These are phyloP conservation scores for Penicillium palitans DNA, from an alignment of 2,329 filamentous ascomycete species.

Conservation along the genomic window DNA sequence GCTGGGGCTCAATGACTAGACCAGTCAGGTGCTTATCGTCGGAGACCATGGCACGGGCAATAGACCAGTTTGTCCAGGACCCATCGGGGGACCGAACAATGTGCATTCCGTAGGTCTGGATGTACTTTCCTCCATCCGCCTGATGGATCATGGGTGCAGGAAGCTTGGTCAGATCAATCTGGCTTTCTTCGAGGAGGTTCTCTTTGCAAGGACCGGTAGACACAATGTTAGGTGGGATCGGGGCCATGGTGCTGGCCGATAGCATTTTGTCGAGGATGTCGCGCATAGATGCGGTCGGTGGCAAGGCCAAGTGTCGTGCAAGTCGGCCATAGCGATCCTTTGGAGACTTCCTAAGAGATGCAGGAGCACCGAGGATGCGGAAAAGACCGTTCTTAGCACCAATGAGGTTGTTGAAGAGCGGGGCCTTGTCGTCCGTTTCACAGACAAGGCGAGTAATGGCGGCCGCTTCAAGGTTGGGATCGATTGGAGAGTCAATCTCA, in stretches of 20 bases:
- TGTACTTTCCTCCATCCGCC: slow-evolving; percentile 52
- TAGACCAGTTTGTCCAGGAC: slow-evolving; percentile 48
- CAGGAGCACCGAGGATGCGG: slow-evolving; percentile 51
- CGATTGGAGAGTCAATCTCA: slow-evolving; percentile 45
- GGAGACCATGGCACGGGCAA: slow-evolving; percentile 49
- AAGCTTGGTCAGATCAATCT: slow-evolving; percentile 48
- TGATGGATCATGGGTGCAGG: slow-evolving; percentile 48
- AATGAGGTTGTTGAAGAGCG: slow-evolving; percentile 55
- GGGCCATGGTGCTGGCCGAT: background rate
- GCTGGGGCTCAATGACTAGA: slow-evolving; percentile 49
- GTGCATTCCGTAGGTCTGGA: slow-evolving; percentile 55
- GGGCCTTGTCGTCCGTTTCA: slow-evolving; percentile 51
- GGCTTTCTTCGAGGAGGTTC: slow-evolving; percentile 37
- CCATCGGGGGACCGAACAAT: slow-evolving; percentile 49
- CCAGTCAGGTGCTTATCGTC: slow-evolving; percentile 46
- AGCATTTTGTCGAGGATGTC: slow-evolving; percentile 10
- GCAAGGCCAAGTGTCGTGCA: slow-evolving; percentile 1
- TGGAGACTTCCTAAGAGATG: slow-evolving; percentile 36
- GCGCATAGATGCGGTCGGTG: slow-evolving; percentile 17
- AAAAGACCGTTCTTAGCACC: slow-evolving; percentile 50
- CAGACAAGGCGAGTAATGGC: slow-evolving; percentile 51
- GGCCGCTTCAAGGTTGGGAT: slow-evolving; percentile 49
- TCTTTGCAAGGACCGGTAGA: slow-evolving; percentile 48
- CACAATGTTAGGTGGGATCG: slow-evolving; percentile 24
- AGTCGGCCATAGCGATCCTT: slow-evolving; percentile 26